Percentiles rank a stretch among this genome's conserved stretches.
phyloP scores from a whole-genome alignment of 1,284 basidiomycete genomes.

The Heliocybe sulcata region DNA sequence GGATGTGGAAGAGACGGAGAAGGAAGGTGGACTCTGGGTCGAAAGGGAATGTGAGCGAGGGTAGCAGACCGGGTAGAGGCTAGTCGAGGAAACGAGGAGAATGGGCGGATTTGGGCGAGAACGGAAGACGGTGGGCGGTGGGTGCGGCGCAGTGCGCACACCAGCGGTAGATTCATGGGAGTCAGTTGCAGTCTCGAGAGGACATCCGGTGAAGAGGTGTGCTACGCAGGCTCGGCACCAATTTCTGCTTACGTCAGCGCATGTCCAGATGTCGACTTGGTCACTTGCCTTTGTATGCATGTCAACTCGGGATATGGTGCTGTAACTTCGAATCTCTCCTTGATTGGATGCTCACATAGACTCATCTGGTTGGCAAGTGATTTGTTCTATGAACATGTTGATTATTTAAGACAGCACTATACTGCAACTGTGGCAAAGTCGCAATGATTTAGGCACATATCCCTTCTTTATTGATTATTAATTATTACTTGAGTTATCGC shows the following conservation, averaged over 20 bases:
- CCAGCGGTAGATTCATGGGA: not conserved
- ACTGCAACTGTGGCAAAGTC: too few species aligned
- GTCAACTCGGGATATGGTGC: too few species aligned
- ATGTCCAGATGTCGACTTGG: too few species aligned
- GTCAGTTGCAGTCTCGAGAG: not conserved
- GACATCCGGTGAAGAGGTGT: not conserved
- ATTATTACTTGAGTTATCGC: too few species aligned
- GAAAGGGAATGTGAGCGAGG: not conserved
- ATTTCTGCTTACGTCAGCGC: not conserved
- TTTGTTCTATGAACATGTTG: too few species aligned
- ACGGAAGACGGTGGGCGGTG: not conserved
- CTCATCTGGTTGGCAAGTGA: too few species aligned
- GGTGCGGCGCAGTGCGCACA: not conserved
- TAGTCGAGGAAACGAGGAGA: not conserved
- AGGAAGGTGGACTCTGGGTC: not conserved
- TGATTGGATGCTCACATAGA: too few species aligned
- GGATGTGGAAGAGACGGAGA: slow-evolving; percentile 7
- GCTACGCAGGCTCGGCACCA: not conserved
- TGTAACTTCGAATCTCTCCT: too few species aligned
- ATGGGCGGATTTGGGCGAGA: not conserved
- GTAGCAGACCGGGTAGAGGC: not conserved
- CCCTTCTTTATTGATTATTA: too few species aligned
- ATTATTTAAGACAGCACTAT: too few species aligned
- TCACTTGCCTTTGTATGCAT: too few species aligned
- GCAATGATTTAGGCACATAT: too few species aligned